Base-by-base conservation (phyloP, 345 rosid species). In the Eutrema heterophyllum region DNA sequence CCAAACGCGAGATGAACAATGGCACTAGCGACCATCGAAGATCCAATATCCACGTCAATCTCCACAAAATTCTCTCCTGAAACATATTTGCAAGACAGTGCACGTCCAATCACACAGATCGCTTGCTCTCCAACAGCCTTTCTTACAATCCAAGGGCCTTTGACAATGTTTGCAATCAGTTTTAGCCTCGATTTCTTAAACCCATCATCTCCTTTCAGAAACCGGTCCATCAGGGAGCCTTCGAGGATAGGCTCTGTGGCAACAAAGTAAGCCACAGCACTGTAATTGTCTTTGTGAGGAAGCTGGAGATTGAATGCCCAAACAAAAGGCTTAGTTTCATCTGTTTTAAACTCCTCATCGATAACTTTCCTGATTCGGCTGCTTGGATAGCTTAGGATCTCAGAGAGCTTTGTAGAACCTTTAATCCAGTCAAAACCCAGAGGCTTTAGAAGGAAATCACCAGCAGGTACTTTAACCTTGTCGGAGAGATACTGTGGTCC, bases 81-180 rank as follows among this genome's bases (percentile, higher is more conserved):
- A 58, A 65, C 61, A 69, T 87, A 88, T 73, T 85, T 88, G 79
- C 97, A 89, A 46, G 86, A 68, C 64, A 94, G 74, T 49, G 98
- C 86, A 27, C 95, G 97, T 45, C 98, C 98, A 21, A 94, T 88
- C 45, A 95, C 71, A 70, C 97, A 95, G 36, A 91, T 89, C 2
- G 99, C 99, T 72, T 91, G 99, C 86, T 95, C 97, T 46, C 97
- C 99, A 64, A 91, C 99, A 33, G 99, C 99, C 80, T 86, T 95
- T 81, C 84, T 87, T 27, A 95, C 97, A 3, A 91, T 89, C 99
- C 99, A 95, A 7, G 99, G 99, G 4, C 97, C 99, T 75, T 88
- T 85, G 67, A 88, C 97, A 30, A 95, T 86, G 90, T 92, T 95
- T 38, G 97, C 99, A 45, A 95, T 89, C 82, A 91, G 71, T 70